Percentiles rank a stretch among this genome's conserved stretches.
Evolutionary conservation across 1,284 basidiomycete species (phyloP).

Genomic region (Leccinum variabile): DNA sequence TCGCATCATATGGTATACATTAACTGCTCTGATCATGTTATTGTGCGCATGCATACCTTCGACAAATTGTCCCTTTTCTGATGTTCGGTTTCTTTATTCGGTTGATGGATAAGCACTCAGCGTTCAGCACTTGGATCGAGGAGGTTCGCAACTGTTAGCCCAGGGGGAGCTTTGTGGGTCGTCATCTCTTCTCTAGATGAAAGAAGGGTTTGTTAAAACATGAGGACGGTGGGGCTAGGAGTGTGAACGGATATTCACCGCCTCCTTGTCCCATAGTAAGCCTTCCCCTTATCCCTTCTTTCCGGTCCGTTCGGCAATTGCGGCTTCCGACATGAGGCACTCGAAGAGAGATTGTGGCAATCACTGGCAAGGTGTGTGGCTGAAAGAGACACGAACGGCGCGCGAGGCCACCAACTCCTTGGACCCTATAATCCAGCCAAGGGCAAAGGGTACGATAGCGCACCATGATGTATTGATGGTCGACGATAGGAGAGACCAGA

Average conservation of each 20-base stretch:
- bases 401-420: not conserved
- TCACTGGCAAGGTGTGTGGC: not conserved
- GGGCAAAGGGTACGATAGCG: not conserved
- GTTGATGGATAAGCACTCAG: not conserved
- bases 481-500: not conserved
- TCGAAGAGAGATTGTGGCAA: not conserved
- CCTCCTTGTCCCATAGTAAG: not conserved
- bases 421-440: not conserved
- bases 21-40: slow-evolving; percentile 8
- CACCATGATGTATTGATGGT: not conserved
- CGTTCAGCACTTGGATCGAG: no score
- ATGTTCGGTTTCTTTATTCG: not conserved
- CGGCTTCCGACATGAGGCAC: not conserved
- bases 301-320: not conserved
- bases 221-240: not conserved
- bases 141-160: no score
- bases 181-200: not conserved
- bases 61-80: not conserved
- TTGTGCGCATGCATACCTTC: not conserved
- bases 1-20: not conserved
- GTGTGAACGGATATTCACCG: not conserved
- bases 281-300: not conserved
- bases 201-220: not conserved
- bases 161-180: not conserved
- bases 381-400: not conserved